A percentile compares a stretch with the other conserved stretches of the same genome.
Evolutionary conservation across 2,329 filamentous ascomycete species (phyloP).

Genomic region (Pestalotiopsis sp.): DNA sequence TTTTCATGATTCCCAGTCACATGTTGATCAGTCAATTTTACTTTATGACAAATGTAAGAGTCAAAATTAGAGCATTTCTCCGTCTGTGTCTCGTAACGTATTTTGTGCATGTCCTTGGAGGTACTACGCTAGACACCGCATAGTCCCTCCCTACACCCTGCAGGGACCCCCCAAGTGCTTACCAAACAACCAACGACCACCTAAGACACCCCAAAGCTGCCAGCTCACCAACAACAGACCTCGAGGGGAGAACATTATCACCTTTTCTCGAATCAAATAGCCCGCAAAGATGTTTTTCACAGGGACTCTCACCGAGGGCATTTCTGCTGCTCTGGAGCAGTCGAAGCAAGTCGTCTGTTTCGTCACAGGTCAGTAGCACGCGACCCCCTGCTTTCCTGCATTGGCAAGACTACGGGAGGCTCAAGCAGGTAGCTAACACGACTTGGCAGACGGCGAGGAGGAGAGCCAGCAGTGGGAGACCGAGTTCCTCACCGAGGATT

Average conservation of each 20-base stretch:
- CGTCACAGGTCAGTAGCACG: conserved; percentile 64
- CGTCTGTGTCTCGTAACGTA: no score
- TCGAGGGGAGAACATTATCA: not conserved
- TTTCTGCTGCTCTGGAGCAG: conserved; percentile 73
- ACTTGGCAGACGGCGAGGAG: conserved; percentile 63
- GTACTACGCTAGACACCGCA: not conserved
- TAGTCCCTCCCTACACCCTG: not conserved
- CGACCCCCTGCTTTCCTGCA: not conserved
- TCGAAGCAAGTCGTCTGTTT: conserved; percentile 84
- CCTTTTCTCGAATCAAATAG: not conserved
- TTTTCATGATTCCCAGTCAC: no score
- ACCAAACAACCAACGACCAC: not conserved
- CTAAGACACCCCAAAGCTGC: not conserved
- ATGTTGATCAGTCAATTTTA: no score
- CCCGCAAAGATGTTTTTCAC: conserved; percentile 73
- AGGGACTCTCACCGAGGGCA: conserved; percentile 80
- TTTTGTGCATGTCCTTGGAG: no score
- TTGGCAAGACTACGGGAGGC: not conserved
- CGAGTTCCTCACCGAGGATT: conserved; percentile 63
- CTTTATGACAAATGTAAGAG: no score
- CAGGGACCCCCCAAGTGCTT: not conserved
- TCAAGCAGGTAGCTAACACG: conserved; percentile 15
- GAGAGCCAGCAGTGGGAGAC: conserved; percentile 75
- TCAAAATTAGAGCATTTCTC: no score
- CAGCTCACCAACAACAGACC: not conserved